Base-by-base conservation (phyloP, 441 rosid genomes). In the Pelargonium australe region DNA sequence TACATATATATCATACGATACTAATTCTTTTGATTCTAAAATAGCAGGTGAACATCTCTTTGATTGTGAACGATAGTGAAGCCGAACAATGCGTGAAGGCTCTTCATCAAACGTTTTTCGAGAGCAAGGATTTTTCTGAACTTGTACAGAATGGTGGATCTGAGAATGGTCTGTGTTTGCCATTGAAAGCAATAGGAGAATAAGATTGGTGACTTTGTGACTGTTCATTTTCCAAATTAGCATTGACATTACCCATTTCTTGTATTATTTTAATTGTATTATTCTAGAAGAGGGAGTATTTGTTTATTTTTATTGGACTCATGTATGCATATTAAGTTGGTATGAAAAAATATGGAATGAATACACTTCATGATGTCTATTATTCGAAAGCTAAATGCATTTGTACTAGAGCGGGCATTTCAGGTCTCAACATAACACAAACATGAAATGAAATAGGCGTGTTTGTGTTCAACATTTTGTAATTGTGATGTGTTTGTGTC, bases 51-150 rank as follows among this genome's bases (percentile, higher is more conserved):
- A 91, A 94, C 69, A 89, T 91, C 67, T 94, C 97, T 13, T 75
- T 94, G 82, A 87, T 94, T 4, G 97, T 94, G 77, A 81, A 91
- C 47, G 93, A 89, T 37, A 75, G 82, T 3, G 93, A 94, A 83
- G 86, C 97, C 11, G 97, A 94, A 75, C 85, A 85, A 66, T 91
- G 90, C 69, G 97, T 91, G 40, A 81, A 85, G 75, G 87, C 95
- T 70, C 89, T 94, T 64, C 98, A 94, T 73, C 45, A 74, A 0
- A 73, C 88, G 45, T 94, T 94, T 85, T 91, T 94, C 49, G 92
- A 88, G 73, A 73, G 72, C 34, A 60, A 28, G 23, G 63, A 10
- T 60, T 23, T 60, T 23, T 60, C 63, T 3, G 34, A 60, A 10
- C 63, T 60, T 60, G 12, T 19, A 60, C 63, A 60, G n/a, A 60